Percentiles rank a stretch among this genome's conserved stretches.
Evolutionary conservation across 1,284 basidiomycete genomes (phyloP).

Genomic region (Cutaneotrichosporon mucoides): DNA sequence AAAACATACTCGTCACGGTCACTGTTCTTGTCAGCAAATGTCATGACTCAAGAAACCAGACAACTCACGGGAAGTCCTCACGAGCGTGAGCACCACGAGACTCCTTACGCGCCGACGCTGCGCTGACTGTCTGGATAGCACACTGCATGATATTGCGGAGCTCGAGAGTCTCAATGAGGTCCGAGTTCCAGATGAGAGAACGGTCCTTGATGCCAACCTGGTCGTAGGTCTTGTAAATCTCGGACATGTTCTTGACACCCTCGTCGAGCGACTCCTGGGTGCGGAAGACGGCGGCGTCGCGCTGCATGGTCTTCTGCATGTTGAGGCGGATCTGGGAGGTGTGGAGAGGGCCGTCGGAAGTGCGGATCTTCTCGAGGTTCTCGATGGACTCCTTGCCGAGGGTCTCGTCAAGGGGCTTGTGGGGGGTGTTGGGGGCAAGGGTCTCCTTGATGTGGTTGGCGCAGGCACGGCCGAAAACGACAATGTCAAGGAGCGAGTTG

Average conservation of each 20-base stretch:
- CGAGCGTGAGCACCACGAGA: constrained; percentile 8
- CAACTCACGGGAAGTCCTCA: constrained; percentile 70
- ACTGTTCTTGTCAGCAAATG: too few relatives aligned
- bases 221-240: constrained; percentile 82
- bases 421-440: constrained; percentile 81
- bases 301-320: constrained; percentile 99
- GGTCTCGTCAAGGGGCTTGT: constrained; percentile 82
- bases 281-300: constrained; percentile 86
- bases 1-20: too few relatives aligned
- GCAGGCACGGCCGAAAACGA: constrained; percentile 97
- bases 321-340: constrained; percentile 88
- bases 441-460: constrained; percentile 97
- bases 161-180: constrained; percentile 95
- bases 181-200: constrained; percentile 99
- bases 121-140: constrained; percentile 77
- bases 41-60: too few relatives aligned
- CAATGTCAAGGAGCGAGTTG: constrained; percentile 97
- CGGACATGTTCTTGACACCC: constrained; percentile 80
- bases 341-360: constrained; percentile 71
- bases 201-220: constrained; percentile 95
- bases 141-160: constrained; percentile 93
- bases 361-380: constrained; percentile 85
- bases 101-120: constrained; percentile 88
- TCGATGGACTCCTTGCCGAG: constrained; percentile 83
- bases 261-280: constrained; percentile 88